Evolutionary conservation across 106 monocot genomes (phyloP), one percentile per base, ranked within the genome.

Genomic region (Xerophyta viscosa): DNA sequence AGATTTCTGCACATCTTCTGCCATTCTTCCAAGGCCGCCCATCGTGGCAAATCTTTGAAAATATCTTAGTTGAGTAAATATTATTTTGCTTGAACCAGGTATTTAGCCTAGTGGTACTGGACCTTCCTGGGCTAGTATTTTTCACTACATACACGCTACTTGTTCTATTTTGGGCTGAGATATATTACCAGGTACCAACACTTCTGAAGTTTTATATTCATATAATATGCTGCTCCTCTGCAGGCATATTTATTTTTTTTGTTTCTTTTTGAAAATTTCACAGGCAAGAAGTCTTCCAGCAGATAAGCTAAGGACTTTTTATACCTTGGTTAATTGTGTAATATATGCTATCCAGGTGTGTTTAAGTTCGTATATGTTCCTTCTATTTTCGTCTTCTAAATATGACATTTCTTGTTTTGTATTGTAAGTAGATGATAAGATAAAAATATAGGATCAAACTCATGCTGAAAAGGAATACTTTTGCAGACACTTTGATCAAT

Each of bases 91-190:
- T 8, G 27, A 21, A 64, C 6, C 71, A 94, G 93, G 93, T 94
- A 3, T 49, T 81, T 24, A 78, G 75, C 28, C 54, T 75, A 27
- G 51, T 79, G 11, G 24, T 94, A 37, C 46, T 88, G 68, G 88
- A 84, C 37, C 63, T 94, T 66, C 93, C 93, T 29, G 93, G 83
- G 27, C 41, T 87, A 21, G 54, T 93, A 20, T 93, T 93, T 70
- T 88, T 94, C 74, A 88, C 93, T 30, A 94, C 93, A 23, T 94
- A 88, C 70, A 84, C 88, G 17, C 46, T 92, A n/a, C 92, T 92
- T 57, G 88, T 94, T 57, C 75, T 94, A 41, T 88, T 94, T 71
- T 94, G 93, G 93, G 93, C 93, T 46, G 93, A 93, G 61, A 93
- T 93, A 66, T 93, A 93, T 63, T 69, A 87, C 58, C 87, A 94